A percentile compares a stretch with the other conserved stretches of the same genome.
Conservation (phyloP, 164 flowering plant genomes). For the Nymphaea colorata region DNA sequence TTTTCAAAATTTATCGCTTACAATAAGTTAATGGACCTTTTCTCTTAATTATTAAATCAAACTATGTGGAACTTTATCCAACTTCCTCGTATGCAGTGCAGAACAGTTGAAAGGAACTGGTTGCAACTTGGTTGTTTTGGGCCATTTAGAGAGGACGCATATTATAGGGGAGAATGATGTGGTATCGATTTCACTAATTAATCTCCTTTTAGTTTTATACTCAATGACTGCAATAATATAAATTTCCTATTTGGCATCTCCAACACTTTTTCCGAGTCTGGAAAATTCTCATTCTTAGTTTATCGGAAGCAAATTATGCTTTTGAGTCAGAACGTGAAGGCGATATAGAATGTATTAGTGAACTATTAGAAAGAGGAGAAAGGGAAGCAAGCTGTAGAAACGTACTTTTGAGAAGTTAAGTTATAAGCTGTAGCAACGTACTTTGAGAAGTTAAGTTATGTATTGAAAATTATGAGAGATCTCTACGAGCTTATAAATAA, state of each 20-base stretch:
- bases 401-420: too few species aligned
- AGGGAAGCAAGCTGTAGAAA: too few species aligned
- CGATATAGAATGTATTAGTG: conserved; percentile 92
- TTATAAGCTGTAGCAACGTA: too few species aligned
- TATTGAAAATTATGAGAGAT: too few species aligned
- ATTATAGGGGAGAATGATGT: conserved; percentile 86
- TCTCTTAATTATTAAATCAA: too few species aligned
- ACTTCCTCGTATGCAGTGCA: conserved; percentile 31
- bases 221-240: too few species aligned
- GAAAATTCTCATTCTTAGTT: conserved; percentile 36
- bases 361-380: conserved; percentile 76
- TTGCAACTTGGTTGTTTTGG: conserved; percentile 95
- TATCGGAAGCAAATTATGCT: conserved; percentile 94
- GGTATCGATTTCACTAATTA: conserved; percentile 23
- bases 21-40: too few species aligned
- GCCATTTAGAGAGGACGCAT: conserved; percentile 94
- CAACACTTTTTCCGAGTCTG: neutral
- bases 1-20: too few species aligned
- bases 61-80: too few species aligned
- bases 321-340: conserved; percentile 67
- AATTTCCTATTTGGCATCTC: neutral
- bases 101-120: conserved; percentile 88
- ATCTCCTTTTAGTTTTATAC: neutral
- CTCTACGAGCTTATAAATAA: too few species aligned
- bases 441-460: too few species aligned